Evolutionary conservation across 768 basidiomycete species (phyloP), one percentile per base, ranked within the genome.

Genomic region (Pisolithus albus): DNA sequence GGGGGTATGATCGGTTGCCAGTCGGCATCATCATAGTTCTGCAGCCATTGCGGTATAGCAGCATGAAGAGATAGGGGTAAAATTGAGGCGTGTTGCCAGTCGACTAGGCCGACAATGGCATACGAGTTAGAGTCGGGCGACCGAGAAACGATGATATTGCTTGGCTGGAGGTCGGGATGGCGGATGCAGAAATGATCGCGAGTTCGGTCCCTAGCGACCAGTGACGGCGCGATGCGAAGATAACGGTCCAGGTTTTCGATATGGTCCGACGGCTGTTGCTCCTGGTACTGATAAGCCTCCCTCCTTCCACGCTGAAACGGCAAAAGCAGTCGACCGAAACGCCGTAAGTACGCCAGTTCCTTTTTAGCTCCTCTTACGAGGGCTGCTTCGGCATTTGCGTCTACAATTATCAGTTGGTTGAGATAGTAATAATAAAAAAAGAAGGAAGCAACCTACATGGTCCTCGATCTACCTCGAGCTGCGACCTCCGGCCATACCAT

Each of bases 81-180:
- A 68, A 81, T 75, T 4, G 77, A 66, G 56, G 79, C 53, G 64
- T 80, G 77, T 70, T 80, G 78, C 78, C 76, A 79, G 72, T 79
- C 77, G 50, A 78, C 13, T 65, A 78, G 54, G 67, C 76, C 56
- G 50, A 71, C 65, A 60, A 71, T 64, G 61, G 80, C 53, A 36
- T 73, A 46, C 58, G 51, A 65, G 61, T 44, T 51, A 59, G 74
- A 76, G 62, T 71, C 78, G 50, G 74, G 55, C 61, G 75, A 78
- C 59, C 54, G 68, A 16, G 69, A 70, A 37, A 81, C 73, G 54
- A 75, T 64, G 70, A 81, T 64, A 58, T 81, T 79, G 69, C 60
- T 72, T 49, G 52, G 70, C 58, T 74, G 70, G 57, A 64, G 60
- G 55, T 70, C 68, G n/a, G 66, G 70, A 66, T 70, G 70, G 61